Conservation (phyloP, 2,329 filamentous ascomycete genomes). For the Colletotrichum tofieldiae region DNA sequence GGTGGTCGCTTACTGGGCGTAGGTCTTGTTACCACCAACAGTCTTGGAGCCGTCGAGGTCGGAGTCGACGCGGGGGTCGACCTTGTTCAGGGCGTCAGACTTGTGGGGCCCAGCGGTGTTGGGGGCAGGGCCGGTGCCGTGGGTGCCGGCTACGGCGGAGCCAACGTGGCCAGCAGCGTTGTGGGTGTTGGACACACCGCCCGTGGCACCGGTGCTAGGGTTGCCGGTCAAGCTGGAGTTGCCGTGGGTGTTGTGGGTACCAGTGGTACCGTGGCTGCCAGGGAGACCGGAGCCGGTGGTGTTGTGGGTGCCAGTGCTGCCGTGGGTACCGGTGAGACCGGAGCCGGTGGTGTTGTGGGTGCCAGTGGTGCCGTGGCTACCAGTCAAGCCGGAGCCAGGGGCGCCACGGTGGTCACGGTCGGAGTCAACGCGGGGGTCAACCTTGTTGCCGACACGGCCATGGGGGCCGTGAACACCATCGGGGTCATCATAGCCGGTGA, state of each 20-base stretch:
- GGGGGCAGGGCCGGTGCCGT: conserved; percentile 51
- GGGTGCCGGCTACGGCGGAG: conserved; percentile 38
- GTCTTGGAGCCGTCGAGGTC: conserved; percentile 70
- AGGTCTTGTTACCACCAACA: conserved; percentile 67
- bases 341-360: conserved; percentile 37
- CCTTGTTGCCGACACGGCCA: conserved; percentile 63
- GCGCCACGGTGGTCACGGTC: conserved; percentile 58
- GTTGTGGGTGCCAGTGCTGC: conserved; percentile 46
- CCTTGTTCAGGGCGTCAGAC: conserved; percentile 68
- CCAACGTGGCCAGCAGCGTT: conserved; percentile 44
- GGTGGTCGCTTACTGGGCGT: conserved; percentile 53
- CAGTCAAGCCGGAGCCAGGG: conserved; percentile 44
- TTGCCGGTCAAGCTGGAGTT: conserved; percentile 41
- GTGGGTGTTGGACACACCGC: conserved; percentile 37
- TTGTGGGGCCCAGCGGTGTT: conserved; percentile 63
- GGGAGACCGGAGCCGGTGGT: conserved; percentile 51
- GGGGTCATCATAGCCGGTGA: conserved; percentile 36
- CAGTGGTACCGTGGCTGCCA: conserved; percentile 45
- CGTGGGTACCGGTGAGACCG: conserved; percentile 28
- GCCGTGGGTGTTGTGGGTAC: conserved; percentile 16
- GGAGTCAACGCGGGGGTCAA: conserved; percentile 69
- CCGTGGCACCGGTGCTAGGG: conserved; percentile 37
- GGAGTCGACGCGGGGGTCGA: conserved; percentile 70
- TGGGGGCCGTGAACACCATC: conserved; percentile 59
- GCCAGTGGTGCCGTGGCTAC: conserved; percentile 40